Base-by-base conservation (phyloP, 495 filamentous ascomycete species). In the Aspergillus coremiiformis region DNA sequence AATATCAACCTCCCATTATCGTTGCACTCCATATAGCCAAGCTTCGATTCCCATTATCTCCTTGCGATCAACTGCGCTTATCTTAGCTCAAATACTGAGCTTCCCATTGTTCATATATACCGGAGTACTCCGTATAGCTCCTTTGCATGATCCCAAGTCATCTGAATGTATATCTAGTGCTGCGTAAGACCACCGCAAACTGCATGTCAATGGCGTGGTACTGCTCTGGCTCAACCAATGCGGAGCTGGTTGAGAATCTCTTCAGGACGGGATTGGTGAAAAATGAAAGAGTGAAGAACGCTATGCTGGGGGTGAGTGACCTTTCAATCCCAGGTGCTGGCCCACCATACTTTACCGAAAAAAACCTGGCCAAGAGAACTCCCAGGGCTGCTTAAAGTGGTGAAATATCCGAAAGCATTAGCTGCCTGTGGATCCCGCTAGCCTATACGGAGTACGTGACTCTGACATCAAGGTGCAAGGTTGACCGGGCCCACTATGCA, bases 401-500 rank as follows among this genome's bases (percentile, higher is more conserved):
- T n/a, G n/a, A n/a, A n/a, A n/a, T n/a, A n/a, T n/a, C n/a, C n/a
- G 47, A 19, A 52, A 33, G 20, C 17, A 24, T 21, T 15, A 8
- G 29, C 9, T 27, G 24, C 24, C 4, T 8, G 8, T 27, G 24
- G 4, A 27, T 8, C 8, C 8, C 24, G 4, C 4, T 27, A 27
- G 0, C 12, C 19, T 39, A 17, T 24, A 26, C 23, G 6, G 5
- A 10, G 14, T 3, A 21, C 41, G 20, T 52, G 26, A 30, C 48
- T 52, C 58, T 61, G 44, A 64, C 49, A 45, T 7, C 26, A 4
- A 20, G 39, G 17, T 39, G 4, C 14, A 55, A 92, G 87, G 92
- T 97, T 64, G 93, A 98, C 66, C 81, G 93, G 45, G 90, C 83
- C 2, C 82, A 96, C 69, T 98, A 91, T 74, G 70, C 74, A 23